Conservation (phyloP, 192 early-diverging fungal genomes). For the Entophlyctis luteolus region DNA sequence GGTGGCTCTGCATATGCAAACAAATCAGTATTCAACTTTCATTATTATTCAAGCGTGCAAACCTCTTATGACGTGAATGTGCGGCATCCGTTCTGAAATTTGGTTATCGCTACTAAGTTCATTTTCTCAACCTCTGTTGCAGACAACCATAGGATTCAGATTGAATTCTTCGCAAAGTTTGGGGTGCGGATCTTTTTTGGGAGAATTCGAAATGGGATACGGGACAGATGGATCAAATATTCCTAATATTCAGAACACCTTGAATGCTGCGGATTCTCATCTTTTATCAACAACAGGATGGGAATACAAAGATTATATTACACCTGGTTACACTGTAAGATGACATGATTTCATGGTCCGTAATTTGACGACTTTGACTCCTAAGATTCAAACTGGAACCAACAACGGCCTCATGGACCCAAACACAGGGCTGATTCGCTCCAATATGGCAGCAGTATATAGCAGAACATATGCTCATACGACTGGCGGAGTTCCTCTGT, state of each 20-base stretch:
- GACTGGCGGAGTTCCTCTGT: slow-evolving; percentile 13
- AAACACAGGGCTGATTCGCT: background rate
- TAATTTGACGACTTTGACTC: background rate
- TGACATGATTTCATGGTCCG: background rate
- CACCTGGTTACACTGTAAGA: background rate
- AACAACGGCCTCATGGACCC: slow-evolving; percentile 24
- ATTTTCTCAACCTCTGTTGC: background rate
- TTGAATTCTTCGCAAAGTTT: background rate
- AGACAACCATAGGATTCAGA: slow-evolving; percentile 29
- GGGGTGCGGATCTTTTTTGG: slow-evolving; percentile 10
- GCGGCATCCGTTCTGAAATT: slow-evolving; percentile 35
- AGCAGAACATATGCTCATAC: slow-evolving; percentile 20
- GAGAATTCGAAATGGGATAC: slow-evolving; percentile 25
- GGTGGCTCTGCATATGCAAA: background rate
- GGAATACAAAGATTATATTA: slow-evolving; percentile 25
- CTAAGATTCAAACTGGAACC: background rate
- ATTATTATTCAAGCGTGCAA: slow-evolving; percentile 18
- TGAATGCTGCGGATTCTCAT: background rate
- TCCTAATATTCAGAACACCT: background rate
- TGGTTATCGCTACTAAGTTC: slow-evolving; percentile 19
- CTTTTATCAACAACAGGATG: slow-evolving; percentile 16
- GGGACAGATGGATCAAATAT: background rate
- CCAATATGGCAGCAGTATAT: slow-evolving; percentile 9
- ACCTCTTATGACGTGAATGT: background rate
- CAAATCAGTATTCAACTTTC: slow-evolving; percentile 20